Evolutionary conservation across 129 eudicot species (phyloP).

Genomic region (Arctium lappa): DNA sequence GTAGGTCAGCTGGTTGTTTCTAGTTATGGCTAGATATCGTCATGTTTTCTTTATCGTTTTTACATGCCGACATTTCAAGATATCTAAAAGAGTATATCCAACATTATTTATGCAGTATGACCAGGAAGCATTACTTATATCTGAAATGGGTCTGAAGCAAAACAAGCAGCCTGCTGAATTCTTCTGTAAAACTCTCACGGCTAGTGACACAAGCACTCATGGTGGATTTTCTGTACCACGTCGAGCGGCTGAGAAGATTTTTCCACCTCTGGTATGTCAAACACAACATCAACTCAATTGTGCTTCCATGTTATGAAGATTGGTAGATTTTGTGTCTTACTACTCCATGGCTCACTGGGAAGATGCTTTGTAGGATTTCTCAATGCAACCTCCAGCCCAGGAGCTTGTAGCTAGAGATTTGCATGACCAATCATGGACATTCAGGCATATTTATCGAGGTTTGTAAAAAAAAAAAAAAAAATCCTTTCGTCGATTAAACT

Average conservation of each 20-base stretch:
- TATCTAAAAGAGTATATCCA: neutral
- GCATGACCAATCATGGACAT: slow-evolving; percentile 94
- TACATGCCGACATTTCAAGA: neutral
- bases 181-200: slow-evolving; percentile 95
- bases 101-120: slow-evolving; percentile 55
- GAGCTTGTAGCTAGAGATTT: slow-evolving; percentile 82
- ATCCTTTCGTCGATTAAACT: neutral
- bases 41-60: neutral
- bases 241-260: slow-evolving; percentile 95
- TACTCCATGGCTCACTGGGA: slow-evolving; percentile 28
- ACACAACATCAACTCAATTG: neutral
- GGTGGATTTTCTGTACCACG: slow-evolving; percentile 99
- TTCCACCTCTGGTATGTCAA: slow-evolving; percentile 68
- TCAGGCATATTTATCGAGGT: slow-evolving; percentile 94
- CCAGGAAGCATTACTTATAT: slow-evolving; percentile 80
- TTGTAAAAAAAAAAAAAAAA: neutral
- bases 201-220: slow-evolving; percentile 97
- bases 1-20: slow-evolving; percentile 41
- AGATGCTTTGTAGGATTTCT: slow-evolving; percentile 59
- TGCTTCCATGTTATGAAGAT: neutral
- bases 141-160: slow-evolving; percentile 92
- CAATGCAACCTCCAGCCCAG: slow-evolving; percentile 97
- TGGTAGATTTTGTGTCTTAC: neutral
- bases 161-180: slow-evolving; percentile 84
- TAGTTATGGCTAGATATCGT: neutral